These are phyloP conservation scores for Tulasnella sp. DNA, from an alignment of 768 basidiomycete species.

Conservation along the genomic window DNA sequence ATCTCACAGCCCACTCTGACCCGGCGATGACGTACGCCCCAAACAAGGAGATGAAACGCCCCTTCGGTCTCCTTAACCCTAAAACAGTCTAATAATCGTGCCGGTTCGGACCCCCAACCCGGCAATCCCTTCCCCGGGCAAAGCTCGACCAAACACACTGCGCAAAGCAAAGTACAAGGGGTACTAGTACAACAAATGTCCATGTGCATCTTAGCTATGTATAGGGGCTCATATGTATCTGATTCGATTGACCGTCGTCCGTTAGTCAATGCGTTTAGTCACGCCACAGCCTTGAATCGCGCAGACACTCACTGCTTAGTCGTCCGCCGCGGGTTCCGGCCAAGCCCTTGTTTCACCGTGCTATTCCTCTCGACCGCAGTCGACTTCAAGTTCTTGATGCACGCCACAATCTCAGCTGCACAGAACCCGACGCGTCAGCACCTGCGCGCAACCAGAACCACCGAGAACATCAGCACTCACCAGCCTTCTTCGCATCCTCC, in stretches of 20 bases:
- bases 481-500: constrained; percentile 67
- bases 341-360: constrained; percentile 1
- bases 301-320: background rate
- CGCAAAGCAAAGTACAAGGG: background rate
- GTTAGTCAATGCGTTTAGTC: background rate
- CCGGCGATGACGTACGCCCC: background rate
- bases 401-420: constrained; percentile 66
- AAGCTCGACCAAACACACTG: background rate
- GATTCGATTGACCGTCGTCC: background rate
- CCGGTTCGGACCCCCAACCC: background rate
- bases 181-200: background rate
- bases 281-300: background rate
- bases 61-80: background rate
- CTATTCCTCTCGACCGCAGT: constrained; percentile 3
- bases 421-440: background rate
- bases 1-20: background rate
- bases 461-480: constrained; percentile 34
- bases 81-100: background rate
- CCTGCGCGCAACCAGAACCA: background rate
- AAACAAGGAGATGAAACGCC: background rate
- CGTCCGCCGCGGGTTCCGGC: background rate
- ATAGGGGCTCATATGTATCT: background rate
- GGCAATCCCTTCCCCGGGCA: background rate
- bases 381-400: constrained; percentile 41
- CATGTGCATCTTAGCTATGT: background rate